Conservation (phyloP, 768 basidiomycete genomes). For the Symmetrospora coprosmae region DNA sequence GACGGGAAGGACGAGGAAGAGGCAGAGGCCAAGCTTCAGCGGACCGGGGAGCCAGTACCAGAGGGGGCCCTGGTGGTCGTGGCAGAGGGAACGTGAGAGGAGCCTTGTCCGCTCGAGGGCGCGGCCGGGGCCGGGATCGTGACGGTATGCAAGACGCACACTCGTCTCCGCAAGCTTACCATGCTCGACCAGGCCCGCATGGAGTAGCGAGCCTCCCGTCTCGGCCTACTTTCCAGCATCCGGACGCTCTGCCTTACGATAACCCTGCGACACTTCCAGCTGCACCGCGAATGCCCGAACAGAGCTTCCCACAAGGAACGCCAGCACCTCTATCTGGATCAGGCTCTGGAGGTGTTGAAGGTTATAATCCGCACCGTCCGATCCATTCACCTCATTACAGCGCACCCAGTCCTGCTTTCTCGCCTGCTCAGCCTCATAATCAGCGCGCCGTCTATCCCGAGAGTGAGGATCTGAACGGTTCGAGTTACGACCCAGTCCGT, state of each 20-base stretch:
- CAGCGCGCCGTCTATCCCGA: no score
- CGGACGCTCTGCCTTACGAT: slow-evolving; percentile 20
- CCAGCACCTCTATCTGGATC: no score
- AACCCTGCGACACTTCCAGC: background rate
- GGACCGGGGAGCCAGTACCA: background rate
- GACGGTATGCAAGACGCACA: background rate
- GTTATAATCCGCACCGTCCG: no score
- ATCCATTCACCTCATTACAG: no score
- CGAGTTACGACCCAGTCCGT: no score
- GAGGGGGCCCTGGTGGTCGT: slow-evolving; percentile 1
- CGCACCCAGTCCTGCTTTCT: no score
- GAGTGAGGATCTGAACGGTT: no score
- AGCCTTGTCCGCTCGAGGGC: background rate
- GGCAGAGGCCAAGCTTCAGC: slow-evolving; percentile 31
- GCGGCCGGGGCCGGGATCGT: slow-evolving; percentile 6
- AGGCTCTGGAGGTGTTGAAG: no score
- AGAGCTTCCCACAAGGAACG: no score
- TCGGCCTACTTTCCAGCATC: slow-evolving; percentile 11
- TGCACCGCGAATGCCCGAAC: background rate
- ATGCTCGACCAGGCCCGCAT: background rate
- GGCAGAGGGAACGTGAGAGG: background rate
- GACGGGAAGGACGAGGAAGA: slow-evolving; percentile 40
- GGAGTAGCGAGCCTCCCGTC: background rate
- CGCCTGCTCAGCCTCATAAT: no score
- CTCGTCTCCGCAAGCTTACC: background rate